Base-by-base conservation (phyloP, 2,329 filamentous ascomycete species). In the Aplosporella prunicola region DNA sequence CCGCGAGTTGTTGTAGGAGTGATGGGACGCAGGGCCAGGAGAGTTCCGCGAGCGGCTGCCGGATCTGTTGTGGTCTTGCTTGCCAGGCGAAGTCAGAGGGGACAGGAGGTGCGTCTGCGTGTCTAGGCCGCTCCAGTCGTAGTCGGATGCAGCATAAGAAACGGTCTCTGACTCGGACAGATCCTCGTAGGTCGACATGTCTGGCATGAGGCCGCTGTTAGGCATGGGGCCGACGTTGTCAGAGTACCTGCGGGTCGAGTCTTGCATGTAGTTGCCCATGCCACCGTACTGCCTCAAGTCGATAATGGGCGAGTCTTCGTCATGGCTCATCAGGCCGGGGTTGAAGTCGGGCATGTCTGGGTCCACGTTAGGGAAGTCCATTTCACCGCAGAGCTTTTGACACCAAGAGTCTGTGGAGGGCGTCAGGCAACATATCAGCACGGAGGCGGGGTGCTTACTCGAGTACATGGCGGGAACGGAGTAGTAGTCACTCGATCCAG, bases 171-270 rank as follows among this genome's bases (percentile, higher is more conserved):
- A 80, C 16, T 78, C 65, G 11, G 80, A 78, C 51, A 81, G 75
- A 45, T 86, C 80, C 40, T 86, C 80, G 52, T 80, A 83, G 4
- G 77, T 76, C 33, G 77, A 70, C 56, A 82, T 74, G 48, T 84
- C 80, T 5, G 78, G 80, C 27, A 81, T 63, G 32, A 34, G 25
- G 15, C 68, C 69, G 15, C 76, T 59, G n/a, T n/a, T n/a, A 8
- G 22, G 22, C 22, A 24, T 24, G 8, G 8, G 22, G 14, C 78
- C 59, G 17, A 55, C 61, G 44, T 61, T 82, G 32, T 79, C 79
- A 14, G 80, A 83, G 66, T 82, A 72, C 43, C 78, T 72, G 42
- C 79, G 70, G 31, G 70, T 66, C 44, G 73, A 70, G 30, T 70
- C 57, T n/a, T 61, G 63, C 37, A 68, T 52, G 47, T 55, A 59